A percentile compares a stretch with the other conserved stretches of the same genome.
Conservation (phyloP, 352 stramenopile species). For the Pseudoperonospora humuli region DNA sequence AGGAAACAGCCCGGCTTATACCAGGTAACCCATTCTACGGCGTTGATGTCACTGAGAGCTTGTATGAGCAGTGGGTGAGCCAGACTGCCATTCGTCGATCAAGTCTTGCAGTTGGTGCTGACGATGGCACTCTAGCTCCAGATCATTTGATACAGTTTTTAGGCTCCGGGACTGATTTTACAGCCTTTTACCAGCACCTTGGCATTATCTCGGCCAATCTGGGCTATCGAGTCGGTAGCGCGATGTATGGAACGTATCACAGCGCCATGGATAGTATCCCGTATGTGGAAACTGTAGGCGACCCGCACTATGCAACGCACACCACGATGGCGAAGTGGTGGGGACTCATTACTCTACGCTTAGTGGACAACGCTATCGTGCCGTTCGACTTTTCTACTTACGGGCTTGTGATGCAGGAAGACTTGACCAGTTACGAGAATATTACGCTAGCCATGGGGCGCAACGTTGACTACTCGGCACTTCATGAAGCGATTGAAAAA, state of each 20-base stretch:
- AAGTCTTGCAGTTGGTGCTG: slow-evolving; percentile 1
- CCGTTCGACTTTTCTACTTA: slow-evolving; percentile 75
- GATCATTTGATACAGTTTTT: slow-evolving; percentile 52
- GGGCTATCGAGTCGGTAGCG: slow-evolving; percentile 15
- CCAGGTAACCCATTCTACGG: slow-evolving; percentile 30
- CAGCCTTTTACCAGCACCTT: slow-evolving; percentile 80
- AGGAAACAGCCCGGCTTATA: slow-evolving; percentile 45
- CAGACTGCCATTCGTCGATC: slow-evolving; percentile 17
- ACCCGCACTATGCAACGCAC: slow-evolving; percentile 58
- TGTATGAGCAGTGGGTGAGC: slow-evolving; percentile 38
- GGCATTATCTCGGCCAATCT: slow-evolving; percentile 66
- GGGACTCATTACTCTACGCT: slow-evolving; percentile 44
- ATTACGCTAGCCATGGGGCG: slow-evolving; percentile 14
- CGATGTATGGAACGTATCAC: slow-evolving; percentile 73
- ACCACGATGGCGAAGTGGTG: slow-evolving; percentile 45
- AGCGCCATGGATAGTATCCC: slow-evolving; percentile 79
- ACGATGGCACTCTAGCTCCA: slow-evolving; percentile 30
- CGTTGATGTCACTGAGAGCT: slow-evolving; percentile 12
- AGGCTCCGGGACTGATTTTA: slow-evolving; percentile 65
- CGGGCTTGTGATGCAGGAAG: slow-evolving; percentile 44
- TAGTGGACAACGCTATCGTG: slow-evolving; percentile 45
- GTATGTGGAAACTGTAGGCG: slow-evolving; percentile 51
- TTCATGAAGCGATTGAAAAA: slow-evolving; percentile 35
- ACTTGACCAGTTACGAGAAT: slow-evolving; percentile 25
- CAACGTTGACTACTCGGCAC: slow-evolving; percentile 23